Percentiles rank a stretch among this genome's conserved stretches.
These are phyloP conservation scores for Cardamine chenopodiifolia DNA, from an alignment of 345 rosid species.

Conservation along the genomic window DNA sequence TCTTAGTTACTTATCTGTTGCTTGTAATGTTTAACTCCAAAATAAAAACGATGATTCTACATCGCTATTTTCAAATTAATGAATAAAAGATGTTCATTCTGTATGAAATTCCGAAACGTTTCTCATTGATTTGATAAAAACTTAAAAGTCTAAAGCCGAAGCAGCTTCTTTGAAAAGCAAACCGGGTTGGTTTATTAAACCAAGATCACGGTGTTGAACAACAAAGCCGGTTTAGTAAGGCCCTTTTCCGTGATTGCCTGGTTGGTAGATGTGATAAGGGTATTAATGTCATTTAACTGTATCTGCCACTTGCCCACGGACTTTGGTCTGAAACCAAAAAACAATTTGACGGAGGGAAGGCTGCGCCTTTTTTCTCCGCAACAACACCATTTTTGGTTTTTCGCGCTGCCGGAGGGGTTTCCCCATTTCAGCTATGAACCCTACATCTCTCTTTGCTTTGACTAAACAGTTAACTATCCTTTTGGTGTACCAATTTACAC, in stretches of 20 bases:
- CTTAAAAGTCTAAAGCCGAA: no score
- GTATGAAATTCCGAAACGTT: no score
- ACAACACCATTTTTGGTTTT: slow-evolving; percentile 35
- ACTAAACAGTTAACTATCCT: slow-evolving; percentile 22
- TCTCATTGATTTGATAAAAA: no score
- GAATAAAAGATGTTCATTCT: slow-evolving; percentile 4
- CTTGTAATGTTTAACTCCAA: background rate
- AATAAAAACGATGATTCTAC: background rate
- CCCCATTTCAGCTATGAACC: slow-evolving; percentile 34
- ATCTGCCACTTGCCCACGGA: slow-evolving; percentile 42
- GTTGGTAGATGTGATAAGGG: slow-evolving; percentile 31
- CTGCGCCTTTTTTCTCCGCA: slow-evolving; percentile 39
- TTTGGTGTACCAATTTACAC: slow-evolving; percentile 31
- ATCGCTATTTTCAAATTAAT: slow-evolving; percentile 2
- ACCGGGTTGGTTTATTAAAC: background rate
- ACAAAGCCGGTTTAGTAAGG: slow-evolving; percentile 8
- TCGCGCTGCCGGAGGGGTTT: slow-evolving; percentile 39
- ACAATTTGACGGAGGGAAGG: slow-evolving; percentile 38
- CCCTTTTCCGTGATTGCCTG: slow-evolving; percentile 6
- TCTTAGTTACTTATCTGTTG: background rate
- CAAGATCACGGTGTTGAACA: background rate
- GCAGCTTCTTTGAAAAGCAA: background rate
- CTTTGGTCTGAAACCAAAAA: slow-evolving; percentile 33
- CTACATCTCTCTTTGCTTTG: slow-evolving; percentile 8
- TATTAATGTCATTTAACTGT: slow-evolving; percentile 24